phyloP scores from a whole-genome alignment of 192 early-diverging fungal species.

The Spizellomyces punctatus region DNA sequence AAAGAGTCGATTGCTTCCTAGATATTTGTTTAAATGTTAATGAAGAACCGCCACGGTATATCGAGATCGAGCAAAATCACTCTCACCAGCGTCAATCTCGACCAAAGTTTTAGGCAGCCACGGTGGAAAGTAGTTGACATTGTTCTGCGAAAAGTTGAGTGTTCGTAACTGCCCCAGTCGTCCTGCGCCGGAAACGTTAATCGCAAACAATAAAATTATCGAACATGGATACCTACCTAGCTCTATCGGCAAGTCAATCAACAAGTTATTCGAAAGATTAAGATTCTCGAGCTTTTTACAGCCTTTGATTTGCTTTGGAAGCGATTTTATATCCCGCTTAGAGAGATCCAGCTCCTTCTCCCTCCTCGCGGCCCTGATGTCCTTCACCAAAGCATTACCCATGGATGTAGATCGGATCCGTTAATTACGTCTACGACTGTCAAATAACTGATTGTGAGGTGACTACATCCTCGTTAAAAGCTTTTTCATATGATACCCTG shows the following conservation, averaged over 20 bases:
- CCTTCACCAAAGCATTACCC: slow-evolving; percentile 34
- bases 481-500: too few relatives aligned
- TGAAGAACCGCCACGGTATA: too few relatives aligned
- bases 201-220: neutral
- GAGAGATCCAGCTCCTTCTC: slow-evolving; percentile 44
- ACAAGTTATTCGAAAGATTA: slow-evolving; percentile 34
- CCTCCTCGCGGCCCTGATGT: slow-evolving; percentile 28
- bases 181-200: slow-evolving; percentile 7
- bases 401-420: slow-evolving; percentile 4
- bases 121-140: slow-evolving; percentile 51
- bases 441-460: too few relatives aligned
- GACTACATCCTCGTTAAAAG: too few relatives aligned
- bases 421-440: too few relatives aligned
- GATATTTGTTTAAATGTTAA: too few relatives aligned
- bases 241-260: slow-evolving; percentile 43
- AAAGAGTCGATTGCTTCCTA: slow-evolving; percentile 49
- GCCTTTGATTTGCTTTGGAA: slow-evolving; percentile 38
- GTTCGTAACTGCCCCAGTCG: slow-evolving; percentile 15
- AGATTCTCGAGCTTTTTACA: slow-evolving; percentile 34
- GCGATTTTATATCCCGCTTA: slow-evolving; percentile 33
- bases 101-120: slow-evolving; percentile 37
- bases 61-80: too few relatives aligned
- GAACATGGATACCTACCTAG: slow-evolving; percentile 11
- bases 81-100: slow-evolving; percentile 44
- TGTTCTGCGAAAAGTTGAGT: slow-evolving; percentile 47